Base-by-base conservation (phyloP, 2,329 filamentous ascomycete species). In the Fusarium floridanum region DNA sequence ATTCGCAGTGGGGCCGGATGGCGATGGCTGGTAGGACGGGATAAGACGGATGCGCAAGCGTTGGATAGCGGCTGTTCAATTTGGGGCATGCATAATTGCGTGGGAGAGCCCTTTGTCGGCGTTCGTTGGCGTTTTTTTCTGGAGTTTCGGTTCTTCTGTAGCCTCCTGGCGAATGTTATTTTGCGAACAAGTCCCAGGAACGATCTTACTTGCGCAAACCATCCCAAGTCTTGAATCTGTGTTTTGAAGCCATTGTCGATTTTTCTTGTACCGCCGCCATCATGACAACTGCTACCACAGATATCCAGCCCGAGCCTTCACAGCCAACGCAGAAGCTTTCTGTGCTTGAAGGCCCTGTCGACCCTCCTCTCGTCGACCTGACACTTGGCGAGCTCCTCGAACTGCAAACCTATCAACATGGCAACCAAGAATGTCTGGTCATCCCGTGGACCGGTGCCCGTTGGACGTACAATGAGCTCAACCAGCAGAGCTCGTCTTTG, bases 381-480 rank as follows among this genome's bases (percentile, higher is more conserved):
- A 95, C 92, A 0, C 87, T 95, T 9, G 91, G 92, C 7, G 91
- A 94, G 79, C 87, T 95, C 1, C 86, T 95, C 43, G 91, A 93
- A 69, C 86, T 94, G 16, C 93, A 95, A 82, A 91, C 89, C 53
- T 86, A 90, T 60, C 87, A 90, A 57, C 91, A 93, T 81, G 89
- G 90, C 27, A 86, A 88, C 61, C 87, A 89, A 64, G 93, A 95
- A 80, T 93, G 90, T 70, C 82, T 95, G 48, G 88, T 95, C 27
- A 92, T 93, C 61, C 92, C 93, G 1, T 95, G 93, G 93, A 95
- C 93, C 0, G 91, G 91, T 1, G 89, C 92, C 5, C 86, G 93
- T 77, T 95, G 93, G 93, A 92, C 91, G 0, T 93, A 93, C 82
- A 87, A 89, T 70, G 86, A 92, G 69, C 84, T 93, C 62, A 89